Evolutionary conservation across 225 moss, liverwort and hornwort genomes (phyloP).

Genomic region (Asterella californica): DNA sequence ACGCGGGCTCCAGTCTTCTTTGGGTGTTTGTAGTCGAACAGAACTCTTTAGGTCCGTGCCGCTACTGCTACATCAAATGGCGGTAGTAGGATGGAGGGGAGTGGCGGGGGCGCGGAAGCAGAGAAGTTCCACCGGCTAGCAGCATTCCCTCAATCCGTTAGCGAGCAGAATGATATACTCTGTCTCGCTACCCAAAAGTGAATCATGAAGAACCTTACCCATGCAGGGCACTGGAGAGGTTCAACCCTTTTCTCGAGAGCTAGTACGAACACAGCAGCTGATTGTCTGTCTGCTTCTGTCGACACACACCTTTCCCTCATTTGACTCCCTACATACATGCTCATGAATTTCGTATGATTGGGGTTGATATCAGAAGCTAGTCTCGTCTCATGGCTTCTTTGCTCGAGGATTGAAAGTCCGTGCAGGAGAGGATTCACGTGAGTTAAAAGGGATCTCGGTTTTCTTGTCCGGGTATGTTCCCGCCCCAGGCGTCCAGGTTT

Average conservation of each 20-base stretch:
- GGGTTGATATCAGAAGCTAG: background rate
- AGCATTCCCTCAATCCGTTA: background rate
- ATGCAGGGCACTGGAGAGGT: background rate
- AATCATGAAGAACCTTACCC: slow-evolving; percentile 8
- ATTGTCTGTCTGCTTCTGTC: background rate
- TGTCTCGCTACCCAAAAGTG: background rate
- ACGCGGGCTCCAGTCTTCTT: background rate
- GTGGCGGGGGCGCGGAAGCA: background rate
- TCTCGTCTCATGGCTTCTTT: background rate
- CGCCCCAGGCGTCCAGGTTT: background rate
- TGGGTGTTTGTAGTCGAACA: background rate
- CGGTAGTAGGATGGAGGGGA: background rate
- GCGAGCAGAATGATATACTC: background rate
- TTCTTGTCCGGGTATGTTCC: slow-evolving; percentile 4
- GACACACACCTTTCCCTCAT: background rate
- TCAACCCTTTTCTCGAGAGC: background rate
- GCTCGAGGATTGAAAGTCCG: background rate
- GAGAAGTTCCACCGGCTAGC: background rate
- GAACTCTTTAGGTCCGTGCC: background rate
- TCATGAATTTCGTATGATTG: background rate
- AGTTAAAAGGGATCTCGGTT: background rate
- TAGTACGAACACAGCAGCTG: background rate
- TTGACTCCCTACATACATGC: background rate
- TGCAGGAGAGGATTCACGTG: slow-evolving; percentile 8
- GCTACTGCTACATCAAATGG: background rate